These are phyloP conservation scores for Castanea mollissima DNA, from an alignment of 306 rosid genomes.

Conservation along the genomic window DNA sequence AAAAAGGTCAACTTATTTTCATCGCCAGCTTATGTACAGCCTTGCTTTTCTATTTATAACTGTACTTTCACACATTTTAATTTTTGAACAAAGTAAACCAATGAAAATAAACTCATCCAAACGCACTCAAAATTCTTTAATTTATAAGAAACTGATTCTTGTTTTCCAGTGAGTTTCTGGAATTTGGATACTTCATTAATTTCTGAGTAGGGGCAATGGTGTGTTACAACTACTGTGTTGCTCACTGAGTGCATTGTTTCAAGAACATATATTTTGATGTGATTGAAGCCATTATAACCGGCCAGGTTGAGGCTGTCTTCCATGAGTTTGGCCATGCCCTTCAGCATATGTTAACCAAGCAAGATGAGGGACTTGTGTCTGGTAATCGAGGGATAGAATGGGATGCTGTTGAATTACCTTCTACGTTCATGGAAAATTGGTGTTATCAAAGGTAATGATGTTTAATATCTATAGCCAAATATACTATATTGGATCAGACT, in stretches of 20 bases:
- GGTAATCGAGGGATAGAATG: conserved; percentile 97
- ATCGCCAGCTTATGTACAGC: no score
- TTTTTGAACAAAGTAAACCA: no score
- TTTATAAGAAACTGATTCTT: neutral
- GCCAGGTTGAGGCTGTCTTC: conserved; percentile 97
- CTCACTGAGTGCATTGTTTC: neutral
- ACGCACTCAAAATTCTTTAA: neutral
- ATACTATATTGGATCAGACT: neutral
- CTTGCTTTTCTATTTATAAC: no score
- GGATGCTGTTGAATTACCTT: conserved; percentile 99
- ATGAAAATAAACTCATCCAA: no score
- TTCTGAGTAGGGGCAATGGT: neutral
- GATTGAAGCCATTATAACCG: conserved; percentile 5
- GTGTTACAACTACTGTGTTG: neutral
- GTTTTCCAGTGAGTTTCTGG: neutral
- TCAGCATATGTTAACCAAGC: conserved; percentile 95
- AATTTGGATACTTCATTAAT: neutral
- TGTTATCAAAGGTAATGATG: conserved; percentile 82
- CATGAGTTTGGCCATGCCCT: conserved; percentile 99
- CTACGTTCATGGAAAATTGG: conserved; percentile 99
- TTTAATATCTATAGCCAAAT: neutral
- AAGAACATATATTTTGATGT: neutral
- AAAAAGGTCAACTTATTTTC: no score
- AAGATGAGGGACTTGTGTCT: conserved; percentile 96
- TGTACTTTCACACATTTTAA: no score